Percentiles rank a stretch among this genome's conserved stretches.
Conservation (phyloP, 1,284 basidiomycete species). For the Vanrija sp. region DNA sequence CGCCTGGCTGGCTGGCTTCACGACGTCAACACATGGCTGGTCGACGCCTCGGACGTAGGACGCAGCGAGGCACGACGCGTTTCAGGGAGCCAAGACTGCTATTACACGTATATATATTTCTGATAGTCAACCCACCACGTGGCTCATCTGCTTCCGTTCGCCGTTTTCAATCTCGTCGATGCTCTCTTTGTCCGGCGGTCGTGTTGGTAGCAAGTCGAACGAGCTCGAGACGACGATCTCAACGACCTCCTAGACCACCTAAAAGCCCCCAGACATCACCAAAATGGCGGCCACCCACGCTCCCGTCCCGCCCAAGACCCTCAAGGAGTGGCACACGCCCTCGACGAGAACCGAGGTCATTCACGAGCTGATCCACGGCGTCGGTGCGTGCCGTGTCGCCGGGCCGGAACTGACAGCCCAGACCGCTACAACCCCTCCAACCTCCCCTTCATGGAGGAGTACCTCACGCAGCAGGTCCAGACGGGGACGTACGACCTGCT, state of each 20-base stretch:
- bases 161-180: not conserved
- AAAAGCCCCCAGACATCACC: conserved; percentile 8
- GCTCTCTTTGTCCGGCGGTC: not conserved
- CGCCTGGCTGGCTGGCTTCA: not conserved
- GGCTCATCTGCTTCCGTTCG: not conserved
- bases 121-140: not conserved
- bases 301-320: conserved; percentile 36
- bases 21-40: not conserved
- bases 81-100: not conserved
- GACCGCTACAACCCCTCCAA: conserved; percentile 96
- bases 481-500: conserved; percentile 88
- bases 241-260: not conserved
- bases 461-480: conserved; percentile 85
- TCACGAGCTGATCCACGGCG: conserved; percentile 84
- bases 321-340: conserved; percentile 54
- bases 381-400: conserved; percentile 59
- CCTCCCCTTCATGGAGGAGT: conserved; percentile 86
- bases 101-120: conserved; percentile 1
- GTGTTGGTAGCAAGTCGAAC: not conserved
- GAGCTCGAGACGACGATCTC: not conserved
- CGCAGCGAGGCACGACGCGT: not conserved
- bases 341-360: conserved; percentile 75
- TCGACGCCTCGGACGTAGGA: not conserved
- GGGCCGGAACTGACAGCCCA: conserved; percentile 38
- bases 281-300: conserved; percentile 28